These are phyloP conservation scores for Phytophthora ramorum DNA, from an alignment of 352 stramenopile species.

Conservation along the genomic window DNA sequence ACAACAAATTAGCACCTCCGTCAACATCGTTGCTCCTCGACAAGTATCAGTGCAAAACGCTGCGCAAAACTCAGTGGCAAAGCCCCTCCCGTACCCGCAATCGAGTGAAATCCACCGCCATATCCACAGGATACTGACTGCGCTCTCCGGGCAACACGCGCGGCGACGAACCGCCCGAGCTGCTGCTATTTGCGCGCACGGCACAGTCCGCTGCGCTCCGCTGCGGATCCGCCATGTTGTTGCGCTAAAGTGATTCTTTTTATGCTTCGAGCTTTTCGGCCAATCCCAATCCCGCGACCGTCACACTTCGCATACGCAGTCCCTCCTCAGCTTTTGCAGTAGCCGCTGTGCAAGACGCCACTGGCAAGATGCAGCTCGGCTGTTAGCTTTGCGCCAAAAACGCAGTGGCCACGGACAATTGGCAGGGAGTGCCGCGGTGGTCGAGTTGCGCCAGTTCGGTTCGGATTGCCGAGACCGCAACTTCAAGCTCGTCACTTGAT, in stretches of 20 bases:
- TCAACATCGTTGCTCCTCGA: not conserved
- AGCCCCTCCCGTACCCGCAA: conserved; percentile 46
- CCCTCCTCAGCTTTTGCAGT: conserved; percentile 11
- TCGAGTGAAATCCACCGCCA: conserved; percentile 76
- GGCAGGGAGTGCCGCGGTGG: no score
- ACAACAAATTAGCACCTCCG: conserved; percentile 6
- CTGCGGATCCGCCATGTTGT: conserved; percentile 38
- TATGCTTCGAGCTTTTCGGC: conserved; percentile 13
- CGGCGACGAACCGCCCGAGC: conserved; percentile 9
- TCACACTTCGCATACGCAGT: conserved; percentile 13
- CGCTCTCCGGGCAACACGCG: conserved; percentile 34
- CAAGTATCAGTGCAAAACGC: not conserved
- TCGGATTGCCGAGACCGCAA: conserved; percentile 11
- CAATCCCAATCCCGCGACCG: conserved; percentile 11
- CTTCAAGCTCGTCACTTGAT: conserved; percentile 12
- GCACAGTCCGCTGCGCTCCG: not conserved
- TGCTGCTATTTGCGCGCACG: conserved; percentile 2
- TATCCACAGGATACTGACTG: conserved; percentile 63
- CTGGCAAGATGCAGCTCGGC: no score
- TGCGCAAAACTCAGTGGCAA: not conserved
- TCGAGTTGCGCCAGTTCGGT: not conserved
- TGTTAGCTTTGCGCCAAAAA: not conserved
- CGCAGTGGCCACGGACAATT: not conserved
- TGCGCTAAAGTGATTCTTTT: conserved; percentile 5
- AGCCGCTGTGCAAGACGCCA: no score